These are phyloP conservation scores for Skeletonema tropicum DNA, from an alignment of 108 stramenopile species.

Conservation along the genomic window DNA sequence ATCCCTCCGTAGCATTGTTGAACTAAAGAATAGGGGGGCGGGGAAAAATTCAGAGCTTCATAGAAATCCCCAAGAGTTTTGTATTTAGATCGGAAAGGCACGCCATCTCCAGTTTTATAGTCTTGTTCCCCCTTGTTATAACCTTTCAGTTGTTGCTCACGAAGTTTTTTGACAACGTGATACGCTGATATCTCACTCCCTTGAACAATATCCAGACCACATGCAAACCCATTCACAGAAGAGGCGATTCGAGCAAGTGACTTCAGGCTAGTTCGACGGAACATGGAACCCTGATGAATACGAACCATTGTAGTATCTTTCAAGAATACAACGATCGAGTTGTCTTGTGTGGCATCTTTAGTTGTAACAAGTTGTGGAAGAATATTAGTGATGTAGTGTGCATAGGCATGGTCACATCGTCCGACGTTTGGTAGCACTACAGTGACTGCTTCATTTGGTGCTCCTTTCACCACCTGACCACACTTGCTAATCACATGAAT, in stretches of 20 bases:
- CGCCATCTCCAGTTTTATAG: slow-evolving; percentile 12
- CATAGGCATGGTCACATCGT: slow-evolving; percentile 51
- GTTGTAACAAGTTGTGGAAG: slow-evolving; percentile 8
- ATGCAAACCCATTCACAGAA: slow-evolving; percentile 19
- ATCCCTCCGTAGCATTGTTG: slow-evolving; percentile 49
- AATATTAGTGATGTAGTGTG: slow-evolving; percentile 31
- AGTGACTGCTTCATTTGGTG: slow-evolving; percentile 13
- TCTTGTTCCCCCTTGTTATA: slow-evolving; percentile 11
- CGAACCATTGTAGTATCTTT: slow-evolving; percentile 23
- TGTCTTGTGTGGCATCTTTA: slow-evolving; percentile 1
- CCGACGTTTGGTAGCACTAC: slow-evolving; percentile 47
- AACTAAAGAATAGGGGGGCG: slow-evolving; percentile 1
- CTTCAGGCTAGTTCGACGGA: slow-evolving; percentile 13
- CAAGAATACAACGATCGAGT: slow-evolving; percentile 40
- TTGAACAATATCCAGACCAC: slow-evolving; percentile 15
- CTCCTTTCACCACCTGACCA: slow-evolving; percentile 30
- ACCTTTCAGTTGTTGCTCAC: slow-evolving; percentile 3
- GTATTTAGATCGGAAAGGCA: slow-evolving; percentile 36
- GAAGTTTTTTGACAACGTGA: slow-evolving; percentile 15
- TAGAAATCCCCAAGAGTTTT: slow-evolving; percentile 39
- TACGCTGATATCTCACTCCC: slow-evolving; percentile 27
- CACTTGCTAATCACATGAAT: slow-evolving; percentile 47
- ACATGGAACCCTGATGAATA: slow-evolving; percentile 24
- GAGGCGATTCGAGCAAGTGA: slow-evolving; percentile 13
- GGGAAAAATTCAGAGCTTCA: slow-evolving; percentile 12